Evolutionary conservation across 2,329 filamentous ascomycete species (phyloP).

Genomic region (Diplodia sapinea): DNA sequence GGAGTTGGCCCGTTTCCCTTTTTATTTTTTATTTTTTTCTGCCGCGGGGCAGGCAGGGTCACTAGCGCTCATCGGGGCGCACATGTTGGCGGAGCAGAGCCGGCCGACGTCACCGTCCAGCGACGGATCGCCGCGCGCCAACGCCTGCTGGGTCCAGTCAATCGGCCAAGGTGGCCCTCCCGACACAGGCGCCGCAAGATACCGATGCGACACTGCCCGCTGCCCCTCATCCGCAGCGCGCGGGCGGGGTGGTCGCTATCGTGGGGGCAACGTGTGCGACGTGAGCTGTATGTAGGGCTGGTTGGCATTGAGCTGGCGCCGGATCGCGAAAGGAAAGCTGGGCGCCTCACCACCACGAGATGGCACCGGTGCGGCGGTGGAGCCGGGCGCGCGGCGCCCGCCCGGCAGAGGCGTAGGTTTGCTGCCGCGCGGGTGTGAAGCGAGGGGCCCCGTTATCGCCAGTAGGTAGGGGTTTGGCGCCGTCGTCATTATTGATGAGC

Average conservation of each 20-base stretch:
- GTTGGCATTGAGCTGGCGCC: background rate
- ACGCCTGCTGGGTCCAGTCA: constrained; percentile 7
- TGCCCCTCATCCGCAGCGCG: background rate
- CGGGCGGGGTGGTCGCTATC: background rate
- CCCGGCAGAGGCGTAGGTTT: background rate
- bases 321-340: background rate
- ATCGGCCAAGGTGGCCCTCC: background rate
- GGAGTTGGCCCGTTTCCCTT: background rate
- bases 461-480: background rate
- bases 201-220: background rate
- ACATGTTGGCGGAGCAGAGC: background rate
- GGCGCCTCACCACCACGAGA: constrained; percentile 14
- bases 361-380: constrained; percentile 10
- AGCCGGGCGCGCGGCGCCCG: constrained; percentile 9
- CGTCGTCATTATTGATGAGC: constrained; percentile 11
- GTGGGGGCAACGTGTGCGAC: background rate
- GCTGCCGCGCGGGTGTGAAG: constrained; percentile 23
- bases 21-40: background rate
- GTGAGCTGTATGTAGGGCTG: constrained; percentile 1
- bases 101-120: constrained; percentile 19
- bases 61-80: background rate
- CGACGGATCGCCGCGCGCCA: constrained; percentile 18
- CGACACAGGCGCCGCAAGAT: constrained; percentile 16
- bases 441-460: constrained; percentile 12
- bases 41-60: background rate